These are phyloP conservation scores for Calonectria leucothoes DNA, from an alignment of 2,329 filamentous ascomycete genomes.

Conservation along the genomic window DNA sequence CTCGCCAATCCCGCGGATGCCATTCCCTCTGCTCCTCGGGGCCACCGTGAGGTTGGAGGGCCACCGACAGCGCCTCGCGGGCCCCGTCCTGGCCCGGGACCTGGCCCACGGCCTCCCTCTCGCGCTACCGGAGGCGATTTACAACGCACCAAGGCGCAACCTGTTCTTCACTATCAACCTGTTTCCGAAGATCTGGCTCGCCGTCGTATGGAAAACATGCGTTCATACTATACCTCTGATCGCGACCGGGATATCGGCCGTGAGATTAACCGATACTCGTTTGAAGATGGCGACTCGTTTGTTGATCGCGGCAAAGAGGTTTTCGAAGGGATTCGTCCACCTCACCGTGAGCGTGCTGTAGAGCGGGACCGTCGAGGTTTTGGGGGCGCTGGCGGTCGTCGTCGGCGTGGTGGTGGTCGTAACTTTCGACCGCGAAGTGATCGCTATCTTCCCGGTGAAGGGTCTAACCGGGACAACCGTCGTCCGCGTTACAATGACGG, in stretches of 20 bases:
- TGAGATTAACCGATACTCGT: constrained; percentile 76
- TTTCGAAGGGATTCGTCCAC: constrained; percentile 72
- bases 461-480: constrained; percentile 35
- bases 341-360: constrained; percentile 59
- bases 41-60: constrained; percentile 35
- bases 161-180: constrained; percentile 62
- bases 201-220: constrained; percentile 71
- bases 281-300: constrained; percentile 73
- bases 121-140: constrained; percentile 32
- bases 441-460: constrained; percentile 47
- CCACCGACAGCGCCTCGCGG: constrained; percentile 53
- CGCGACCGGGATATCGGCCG: constrained; percentile 55
- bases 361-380: constrained; percentile 52
- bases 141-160: constrained; percentile 54
- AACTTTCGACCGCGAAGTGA: constrained; percentile 45
- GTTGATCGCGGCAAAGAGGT: constrained; percentile 81
- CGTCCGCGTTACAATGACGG: constrained; percentile 36
- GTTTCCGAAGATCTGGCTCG: constrained; percentile 73
- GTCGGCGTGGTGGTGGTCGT: constrained; percentile 43
- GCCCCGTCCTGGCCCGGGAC: constrained; percentile 48
- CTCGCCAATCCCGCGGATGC: constrained; percentile 43
- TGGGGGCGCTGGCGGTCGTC: constrained; percentile 38
- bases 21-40: constrained; percentile 52
- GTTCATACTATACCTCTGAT: constrained; percentile 58
- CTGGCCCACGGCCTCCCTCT: constrained; percentile 38